Conservation (phyloP, 2,329 filamentous ascomycete genomes). For the Xylaria hypoxylon region DNA sequence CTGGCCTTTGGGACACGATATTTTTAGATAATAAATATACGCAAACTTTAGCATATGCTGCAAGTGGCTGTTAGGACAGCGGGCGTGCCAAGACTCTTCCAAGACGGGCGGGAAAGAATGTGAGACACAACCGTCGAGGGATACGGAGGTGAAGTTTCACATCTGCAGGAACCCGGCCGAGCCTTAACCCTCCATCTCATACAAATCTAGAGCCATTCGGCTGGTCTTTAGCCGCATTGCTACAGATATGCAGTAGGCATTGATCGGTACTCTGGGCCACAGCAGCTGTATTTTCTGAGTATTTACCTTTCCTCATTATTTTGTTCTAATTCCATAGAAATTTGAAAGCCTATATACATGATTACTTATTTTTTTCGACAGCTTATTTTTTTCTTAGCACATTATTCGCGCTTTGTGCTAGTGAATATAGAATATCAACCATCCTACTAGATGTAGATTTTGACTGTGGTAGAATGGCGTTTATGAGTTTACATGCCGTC, state of each 20-base stretch:
- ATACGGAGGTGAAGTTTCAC: conserved; percentile 34
- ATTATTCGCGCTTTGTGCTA: not conserved
- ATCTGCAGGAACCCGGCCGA: conserved; percentile 11
- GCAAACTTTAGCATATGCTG: not conserved
- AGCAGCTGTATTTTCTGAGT: not conserved
- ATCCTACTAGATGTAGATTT: not conserved
- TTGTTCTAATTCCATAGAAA: not conserved
- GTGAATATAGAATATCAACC: not conserved
- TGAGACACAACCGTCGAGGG: conserved; percentile 27
- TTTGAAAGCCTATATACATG: not conserved
- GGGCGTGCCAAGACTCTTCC: conserved; percentile 21
- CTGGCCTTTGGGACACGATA: not conserved
- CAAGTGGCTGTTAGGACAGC: not conserved
- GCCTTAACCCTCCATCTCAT: conserved; percentile 2
- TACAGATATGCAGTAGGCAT: not conserved
- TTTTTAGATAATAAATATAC: not conserved
- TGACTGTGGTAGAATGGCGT: not conserved
- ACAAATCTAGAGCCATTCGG: not conserved
- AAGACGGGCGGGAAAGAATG: conserved; percentile 13
- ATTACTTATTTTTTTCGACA: not conserved
- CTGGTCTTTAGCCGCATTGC: conserved; percentile 31
- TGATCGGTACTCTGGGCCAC: not conserved
- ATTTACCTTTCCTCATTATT: not conserved
- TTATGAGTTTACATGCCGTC: not conserved
- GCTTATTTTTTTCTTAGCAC: not conserved